Percentiles rank a stretch among this genome's conserved stretches.
Evolutionary conservation across 1,284 basidiomycete genomes (phyloP).

Genomic region (Anthracocystis panici-leucophaei): DNA sequence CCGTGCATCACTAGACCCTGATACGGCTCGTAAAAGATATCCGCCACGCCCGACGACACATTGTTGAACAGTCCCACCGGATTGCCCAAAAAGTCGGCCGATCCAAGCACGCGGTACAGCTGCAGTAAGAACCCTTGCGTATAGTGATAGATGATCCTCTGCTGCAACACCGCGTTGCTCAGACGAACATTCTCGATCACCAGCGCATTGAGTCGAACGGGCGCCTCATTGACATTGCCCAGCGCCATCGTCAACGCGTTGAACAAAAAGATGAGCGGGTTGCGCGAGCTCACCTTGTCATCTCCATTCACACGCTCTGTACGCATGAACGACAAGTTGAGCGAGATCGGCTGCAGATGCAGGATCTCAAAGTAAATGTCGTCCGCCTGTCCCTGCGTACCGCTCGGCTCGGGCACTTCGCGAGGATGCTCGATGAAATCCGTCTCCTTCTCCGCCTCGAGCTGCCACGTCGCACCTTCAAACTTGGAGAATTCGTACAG

Average conservation of each 20-base stretch:
- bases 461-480: slow-evolving; percentile 74
- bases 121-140: slow-evolving; percentile 93
- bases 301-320: slow-evolving; percentile 92
- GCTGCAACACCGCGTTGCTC: slow-evolving; percentile 84
- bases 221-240: slow-evolving; percentile 96
- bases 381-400: slow-evolving; percentile 69
- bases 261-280: slow-evolving; percentile 91
- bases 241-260: slow-evolving; percentile 97
- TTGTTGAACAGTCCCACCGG: slow-evolving; percentile 98
- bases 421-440: slow-evolving; percentile 81
- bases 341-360: slow-evolving; percentile 93
- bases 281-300: slow-evolving; percentile 74
- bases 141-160: slow-evolving; percentile 90
- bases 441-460: slow-evolving; percentile 42
- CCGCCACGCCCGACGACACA: slow-evolving; percentile 97
- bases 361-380: slow-evolving; percentile 96
- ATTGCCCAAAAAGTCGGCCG: slow-evolving; percentile 85
- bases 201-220: slow-evolving; percentile 93
- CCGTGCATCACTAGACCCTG: slow-evolving; percentile 97
- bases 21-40: slow-evolving; percentile 99
- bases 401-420: slow-evolving; percentile 83
- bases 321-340: slow-evolving; percentile 96
- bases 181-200: slow-evolving; percentile 94
- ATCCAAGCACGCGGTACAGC: slow-evolving; percentile 94
- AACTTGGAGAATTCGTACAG: slow-evolving; percentile 92